These are phyloP conservation scores for Beta macrorhiza DNA, from an alignment of 179 eudicot genomes.

Conservation along the genomic window DNA sequence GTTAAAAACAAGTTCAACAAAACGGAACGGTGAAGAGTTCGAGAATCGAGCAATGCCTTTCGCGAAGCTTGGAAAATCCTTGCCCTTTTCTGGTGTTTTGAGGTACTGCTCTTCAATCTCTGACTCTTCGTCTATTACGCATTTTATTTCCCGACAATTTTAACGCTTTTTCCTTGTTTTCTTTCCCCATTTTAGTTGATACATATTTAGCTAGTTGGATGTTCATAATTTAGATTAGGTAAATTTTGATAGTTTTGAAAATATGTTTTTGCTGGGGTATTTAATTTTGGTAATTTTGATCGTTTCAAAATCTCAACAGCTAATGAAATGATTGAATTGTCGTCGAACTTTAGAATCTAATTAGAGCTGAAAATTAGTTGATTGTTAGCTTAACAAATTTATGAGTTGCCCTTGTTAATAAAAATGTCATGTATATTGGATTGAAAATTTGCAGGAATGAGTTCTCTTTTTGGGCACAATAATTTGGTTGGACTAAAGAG, in stretches of 20 bases:
- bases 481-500: neutral
- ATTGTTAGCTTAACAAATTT: neutral
- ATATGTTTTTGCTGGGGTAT: too few species aligned
- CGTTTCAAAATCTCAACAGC: too few species aligned
- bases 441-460: neutral
- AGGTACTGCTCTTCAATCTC: constrained; percentile 36
- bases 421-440: neutral
- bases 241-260: neutral
- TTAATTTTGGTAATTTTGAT: too few species aligned
- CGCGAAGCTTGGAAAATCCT: constrained; percentile 40
- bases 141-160: neutral
- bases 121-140: too few species aligned
- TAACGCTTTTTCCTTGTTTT: neutral
- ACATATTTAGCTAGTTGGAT: neutral
- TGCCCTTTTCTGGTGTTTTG: constrained; percentile 64
- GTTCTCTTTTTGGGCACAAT: neutral
- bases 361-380: neutral
- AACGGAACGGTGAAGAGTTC: too few species aligned
- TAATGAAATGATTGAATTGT: neutral
- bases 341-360: neutral
- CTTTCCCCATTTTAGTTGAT: neutral
- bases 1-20: too few species aligned
- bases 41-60: constrained; percentile 24
- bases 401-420: neutral
- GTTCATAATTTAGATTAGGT: neutral